Percentiles rank a stretch among this genome's conserved stretches.
Evolutionary conservation across 2,329 filamentous ascomycete species (phyloP).

Genomic region (Macroventuria anomochaeta): DNA sequence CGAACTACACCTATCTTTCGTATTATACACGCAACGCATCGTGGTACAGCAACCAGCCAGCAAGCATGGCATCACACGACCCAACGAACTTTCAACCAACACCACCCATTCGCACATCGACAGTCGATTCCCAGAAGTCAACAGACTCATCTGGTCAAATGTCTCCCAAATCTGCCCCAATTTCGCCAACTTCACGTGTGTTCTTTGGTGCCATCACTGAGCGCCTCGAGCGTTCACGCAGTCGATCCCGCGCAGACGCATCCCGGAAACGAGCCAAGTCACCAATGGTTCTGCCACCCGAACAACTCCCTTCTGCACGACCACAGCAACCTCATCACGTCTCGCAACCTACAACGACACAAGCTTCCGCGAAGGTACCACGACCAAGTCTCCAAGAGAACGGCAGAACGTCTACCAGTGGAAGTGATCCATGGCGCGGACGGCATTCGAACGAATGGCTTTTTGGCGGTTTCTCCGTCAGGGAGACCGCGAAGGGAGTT

Average conservation of each 20-base stretch:
- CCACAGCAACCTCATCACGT: slow-evolving; percentile 26
- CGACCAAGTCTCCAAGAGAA: slow-evolving; percentile 34
- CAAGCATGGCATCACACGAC: slow-evolving; percentile 34
- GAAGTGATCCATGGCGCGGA: slow-evolving; percentile 46
- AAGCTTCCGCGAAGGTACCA: slow-evolving; percentile 24
- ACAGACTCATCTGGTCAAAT: slow-evolving; percentile 32
- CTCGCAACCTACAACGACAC: slow-evolving; percentile 4
- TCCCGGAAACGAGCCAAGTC: slow-evolving; percentile 41
- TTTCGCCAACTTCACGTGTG: slow-evolving; percentile 38
- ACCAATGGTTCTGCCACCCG: slow-evolving; percentile 39
- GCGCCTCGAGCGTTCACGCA: slow-evolving; percentile 45
- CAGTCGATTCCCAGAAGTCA: slow-evolving; percentile 37
- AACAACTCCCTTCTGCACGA: slow-evolving; percentile 25
- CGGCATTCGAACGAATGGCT: slow-evolving; percentile 51
- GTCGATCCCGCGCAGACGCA: slow-evolving; percentile 35
- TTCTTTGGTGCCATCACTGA: slow-evolving; percentile 48
- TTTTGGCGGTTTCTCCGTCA: slow-evolving; percentile 48
- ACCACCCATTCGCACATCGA: slow-evolving; percentile 41
- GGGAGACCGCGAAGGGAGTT: slow-evolving; percentile 43
- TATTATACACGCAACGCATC: background rate
- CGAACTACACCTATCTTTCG: background rate
- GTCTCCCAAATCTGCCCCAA: slow-evolving; percentile 29
- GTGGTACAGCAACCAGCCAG: background rate
- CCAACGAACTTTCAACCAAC: slow-evolving; percentile 35
- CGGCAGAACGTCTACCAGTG: slow-evolving; percentile 36